Conservation (phyloP, 2,329 filamentous ascomycete genomes). For the Coniochaeta pulveracea region DNA sequence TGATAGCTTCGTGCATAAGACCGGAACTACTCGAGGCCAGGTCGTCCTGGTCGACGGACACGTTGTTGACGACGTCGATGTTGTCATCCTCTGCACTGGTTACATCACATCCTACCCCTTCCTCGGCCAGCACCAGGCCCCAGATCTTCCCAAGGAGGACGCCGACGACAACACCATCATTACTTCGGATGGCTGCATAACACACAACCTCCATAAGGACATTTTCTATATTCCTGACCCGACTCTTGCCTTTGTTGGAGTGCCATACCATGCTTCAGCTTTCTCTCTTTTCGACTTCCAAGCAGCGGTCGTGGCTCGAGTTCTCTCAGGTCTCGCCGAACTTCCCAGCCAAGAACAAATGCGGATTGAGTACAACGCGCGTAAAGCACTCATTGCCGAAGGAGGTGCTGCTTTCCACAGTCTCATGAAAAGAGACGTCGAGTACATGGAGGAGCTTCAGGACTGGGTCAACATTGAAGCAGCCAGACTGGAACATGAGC, state of each 20-base stretch:
- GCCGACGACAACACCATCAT: constrained; percentile 45
- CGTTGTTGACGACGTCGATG: constrained; percentile 42
- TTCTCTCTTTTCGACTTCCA: constrained; percentile 64
- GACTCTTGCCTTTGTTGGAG: constrained; percentile 50
- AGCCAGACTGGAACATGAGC: too few relatives aligned
- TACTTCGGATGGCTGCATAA: constrained; percentile 47
- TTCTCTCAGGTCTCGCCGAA: constrained; percentile 36
- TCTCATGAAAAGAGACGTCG: constrained; percentile 15
- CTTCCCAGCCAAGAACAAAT: constrained; percentile 32
- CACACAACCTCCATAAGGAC: constrained; percentile 59
- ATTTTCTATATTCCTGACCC: constrained; percentile 62
- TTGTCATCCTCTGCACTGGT: constrained; percentile 56
- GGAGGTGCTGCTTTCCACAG: constrained; percentile 25
- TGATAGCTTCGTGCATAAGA: constrained; percentile 27
- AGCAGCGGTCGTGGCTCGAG: constrained; percentile 46
- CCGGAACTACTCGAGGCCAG: constrained; percentile 34
- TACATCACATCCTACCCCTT: constrained; percentile 61
- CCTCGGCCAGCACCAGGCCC: constrained; percentile 33
- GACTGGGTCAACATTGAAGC: constrained; percentile 16
- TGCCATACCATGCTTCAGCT: constrained; percentile 54
- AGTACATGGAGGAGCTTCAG: constrained; percentile 13
- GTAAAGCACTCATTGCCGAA: constrained; percentile 17
- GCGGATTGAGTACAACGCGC: constrained; percentile 19
- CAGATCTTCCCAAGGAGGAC: constrained; percentile 24
- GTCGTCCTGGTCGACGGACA: constrained; percentile 41